Evolutionary conservation across 306 rosid genomes (phyloP).

Genomic region (Dicorynia guianensis): DNA sequence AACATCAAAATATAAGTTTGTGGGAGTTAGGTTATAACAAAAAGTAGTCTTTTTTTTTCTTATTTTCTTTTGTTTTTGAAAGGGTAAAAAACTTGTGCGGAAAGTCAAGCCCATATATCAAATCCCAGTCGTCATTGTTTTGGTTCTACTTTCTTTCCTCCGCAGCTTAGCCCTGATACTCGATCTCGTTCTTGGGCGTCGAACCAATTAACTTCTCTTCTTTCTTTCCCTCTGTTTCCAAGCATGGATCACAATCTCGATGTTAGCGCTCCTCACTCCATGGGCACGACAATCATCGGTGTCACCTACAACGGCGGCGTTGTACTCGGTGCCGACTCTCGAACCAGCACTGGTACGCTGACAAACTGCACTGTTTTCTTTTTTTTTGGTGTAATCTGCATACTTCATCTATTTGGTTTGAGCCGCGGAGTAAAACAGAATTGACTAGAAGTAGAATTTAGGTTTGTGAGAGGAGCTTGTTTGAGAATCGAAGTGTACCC

Average conservation of each 20-base stretch:
- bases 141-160: no score
- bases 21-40: no score
- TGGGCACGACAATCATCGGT: constrained; percentile 97
- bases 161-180: not conserved
- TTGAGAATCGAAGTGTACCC: not conserved
- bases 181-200: constrained; percentile 36
- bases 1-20: no score
- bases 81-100: constrained; percentile 36
- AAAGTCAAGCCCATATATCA: constrained; percentile 44
- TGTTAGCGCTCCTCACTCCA: constrained; percentile 83
- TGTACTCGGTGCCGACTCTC: constrained; percentile 95
- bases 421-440: not conserved
- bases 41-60: no score
- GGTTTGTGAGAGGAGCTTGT: not conserved
- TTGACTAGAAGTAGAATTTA: not conserved
- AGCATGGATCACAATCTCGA: constrained; percentile 66
- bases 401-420: not conserved
- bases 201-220: not conserved
- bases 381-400: not conserved
- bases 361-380: not conserved
- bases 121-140: not conserved
- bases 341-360: constrained; percentile 88
- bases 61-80: no score
- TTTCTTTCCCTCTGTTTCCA: not conserved
- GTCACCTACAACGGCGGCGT: constrained; percentile 97